Base-by-base conservation (phyloP, 768 basidiomycete species). In the Phylloporus sp. region DNA sequence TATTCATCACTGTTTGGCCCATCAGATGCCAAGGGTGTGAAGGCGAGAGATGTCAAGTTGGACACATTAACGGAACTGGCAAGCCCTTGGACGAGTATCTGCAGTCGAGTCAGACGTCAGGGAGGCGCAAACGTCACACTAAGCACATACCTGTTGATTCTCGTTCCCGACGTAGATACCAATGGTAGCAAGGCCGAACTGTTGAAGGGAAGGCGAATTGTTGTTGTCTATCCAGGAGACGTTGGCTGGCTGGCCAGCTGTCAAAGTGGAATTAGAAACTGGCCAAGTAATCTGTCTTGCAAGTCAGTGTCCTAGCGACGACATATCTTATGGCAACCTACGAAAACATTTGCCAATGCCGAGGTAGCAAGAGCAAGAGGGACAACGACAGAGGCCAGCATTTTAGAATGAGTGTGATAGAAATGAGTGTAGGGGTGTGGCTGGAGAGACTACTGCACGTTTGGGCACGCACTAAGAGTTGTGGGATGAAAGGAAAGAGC, bases 101-200 rank as follows among this genome's bases (percentile, higher is more conserved):
- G 28, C 47, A 49, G 18, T 28, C 18, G 43, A 41, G 27, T 52
- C 26, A 29, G n/a, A 49, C 3, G 13, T 22, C 18, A 9, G 51
- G n/a, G 1, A n/a, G 43, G 16, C 7, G 10, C 20, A 12, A 27
- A 27, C 18, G 4, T 12, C 12, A 47, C 15, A 11, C 24, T 6
- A 8, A 18, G 1, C 32, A 54, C 69, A 16, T 40, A 86, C 87
- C 80, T 90, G 88, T 58, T 80, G 72, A 11, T 62, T 66, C 27
- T 75, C 69, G 62, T 80, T 87, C 38, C 88, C 88, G 47, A 69
- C 76, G 57, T 81, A 89, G 68, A 91, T 76, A 31, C 75, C 78
- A 35, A 88, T 70, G 39, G 65, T 71, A 10, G 76, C 67, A 27
- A 61, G 56, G 6, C 87, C 85, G 32, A 84, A 85, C 5, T 72